phyloP scores from a whole-genome alignment of 768 basidiomycete genomes.

The Termitomyces titanicus region DNA sequence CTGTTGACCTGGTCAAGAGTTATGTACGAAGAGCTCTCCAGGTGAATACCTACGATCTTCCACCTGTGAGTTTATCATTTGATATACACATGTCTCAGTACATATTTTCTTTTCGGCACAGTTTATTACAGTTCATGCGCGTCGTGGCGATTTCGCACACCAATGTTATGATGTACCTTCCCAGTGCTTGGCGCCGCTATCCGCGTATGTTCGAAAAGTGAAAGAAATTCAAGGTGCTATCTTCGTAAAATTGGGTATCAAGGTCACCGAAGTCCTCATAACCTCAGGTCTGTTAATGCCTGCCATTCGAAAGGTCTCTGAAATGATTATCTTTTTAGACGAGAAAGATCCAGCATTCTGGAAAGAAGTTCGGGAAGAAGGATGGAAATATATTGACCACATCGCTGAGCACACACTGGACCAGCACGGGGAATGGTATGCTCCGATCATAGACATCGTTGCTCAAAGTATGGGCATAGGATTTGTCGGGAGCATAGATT shows the following conservation, averaged over 20 bases:
- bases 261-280: constrained; percentile 34
- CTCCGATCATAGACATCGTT: constrained; percentile 49
- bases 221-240: constrained; percentile 34
- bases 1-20: constrained; percentile 27
- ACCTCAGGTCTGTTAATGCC: constrained; percentile 30
- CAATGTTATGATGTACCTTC: constrained; percentile 27
- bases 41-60: constrained; percentile 22
- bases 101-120: constrained; percentile 6
- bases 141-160: constrained; percentile 41
- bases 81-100: background rate
- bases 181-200: constrained; percentile 37
- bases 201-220: constrained; percentile 32
- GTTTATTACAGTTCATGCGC: constrained; percentile 45
- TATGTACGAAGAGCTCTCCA: constrained; percentile 30
- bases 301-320: background rate
- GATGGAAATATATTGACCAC: constrained; percentile 45
- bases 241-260: constrained; percentile 23
- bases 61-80: constrained; percentile 25
- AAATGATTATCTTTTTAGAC: constrained; percentile 27
- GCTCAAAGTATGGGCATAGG: constrained; percentile 53
- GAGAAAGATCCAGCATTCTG: constrained; percentile 42
- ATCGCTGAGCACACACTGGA: constrained; percentile 28
- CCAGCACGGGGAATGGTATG: constrained; percentile 41
- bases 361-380: constrained; percentile 30
- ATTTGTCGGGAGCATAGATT: constrained; percentile 53